Percentiles rank a stretch among this genome's conserved stretches.
Evolutionary conservation across 2,329 filamentous ascomycete genomes (phyloP).

Genomic region (Pseudogymnoascus sp.): DNA sequence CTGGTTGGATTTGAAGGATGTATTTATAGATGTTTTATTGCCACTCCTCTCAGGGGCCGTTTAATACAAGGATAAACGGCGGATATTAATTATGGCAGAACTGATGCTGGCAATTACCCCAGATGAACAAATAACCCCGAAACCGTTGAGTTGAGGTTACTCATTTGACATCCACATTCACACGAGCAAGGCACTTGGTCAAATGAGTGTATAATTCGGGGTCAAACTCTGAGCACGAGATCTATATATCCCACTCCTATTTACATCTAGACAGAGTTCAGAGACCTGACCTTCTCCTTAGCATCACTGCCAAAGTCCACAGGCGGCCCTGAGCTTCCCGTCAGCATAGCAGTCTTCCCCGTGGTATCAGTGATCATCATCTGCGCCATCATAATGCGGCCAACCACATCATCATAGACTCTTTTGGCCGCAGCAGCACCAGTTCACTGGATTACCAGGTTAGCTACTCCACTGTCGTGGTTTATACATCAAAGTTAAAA

Average conservation of each 20-base stretch:
- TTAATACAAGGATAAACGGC: background rate
- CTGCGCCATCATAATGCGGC: conserved; percentile 17
- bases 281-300: conserved; percentile 16
- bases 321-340: conserved; percentile 11
- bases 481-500: background rate
- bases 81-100: background rate
- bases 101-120: background rate
- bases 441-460: conserved; percentile 10
- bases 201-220: background rate
- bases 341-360: conserved; percentile 17
- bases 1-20: background rate
- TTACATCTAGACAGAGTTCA: background rate
- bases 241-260: background rate
- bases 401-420: conserved; percentile 18
- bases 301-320: conserved; percentile 16
- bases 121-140: background rate
- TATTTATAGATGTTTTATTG: background rate
- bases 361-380: conserved; percentile 19
- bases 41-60: background rate
- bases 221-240: background rate
- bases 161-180: background rate
- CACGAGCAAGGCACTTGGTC: background rate
- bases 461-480: background rate
- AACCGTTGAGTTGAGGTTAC: background rate
- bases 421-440: conserved; percentile 16